Evolutionary conservation across 192 early-diverging fungal species (phyloP).

Genomic region (Coemansia sp.): DNA sequence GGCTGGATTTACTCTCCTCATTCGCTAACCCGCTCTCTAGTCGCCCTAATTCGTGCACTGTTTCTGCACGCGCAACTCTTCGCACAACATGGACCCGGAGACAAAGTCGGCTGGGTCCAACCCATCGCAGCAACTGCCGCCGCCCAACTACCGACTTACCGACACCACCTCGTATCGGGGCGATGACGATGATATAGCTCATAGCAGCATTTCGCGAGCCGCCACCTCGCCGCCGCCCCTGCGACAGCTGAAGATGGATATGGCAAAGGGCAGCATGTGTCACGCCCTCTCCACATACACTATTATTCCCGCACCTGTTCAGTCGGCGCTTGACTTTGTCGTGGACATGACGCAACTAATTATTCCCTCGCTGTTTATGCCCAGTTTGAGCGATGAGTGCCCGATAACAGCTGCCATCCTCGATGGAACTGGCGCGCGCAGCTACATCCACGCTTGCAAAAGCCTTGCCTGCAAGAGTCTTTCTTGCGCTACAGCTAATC

Average conservation of each 20-base stretch:
- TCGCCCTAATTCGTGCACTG: neutral
- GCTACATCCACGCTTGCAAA: constrained; percentile 3
- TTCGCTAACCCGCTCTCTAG: neutral
- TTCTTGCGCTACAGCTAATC: neutral
- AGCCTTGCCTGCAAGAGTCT: neutral
- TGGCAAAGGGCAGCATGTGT: neutral
- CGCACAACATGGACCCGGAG: constrained; percentile 11
- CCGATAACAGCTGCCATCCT: constrained; percentile 11
- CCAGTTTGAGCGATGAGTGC: constrained; percentile 25
- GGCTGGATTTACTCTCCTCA: constrained; percentile 1
- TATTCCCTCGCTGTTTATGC: constrained; percentile 48
- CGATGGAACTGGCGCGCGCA: constrained; percentile 7
- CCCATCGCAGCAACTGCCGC: neutral
- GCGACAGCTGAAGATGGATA: neutral
- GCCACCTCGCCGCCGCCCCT: neutral
- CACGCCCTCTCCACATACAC: neutral
- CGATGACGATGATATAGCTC: neutral
- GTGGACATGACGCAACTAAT: constrained; percentile 41
- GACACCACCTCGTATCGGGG: neutral
- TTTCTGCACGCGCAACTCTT: neutral
- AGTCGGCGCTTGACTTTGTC: constrained; percentile 38
- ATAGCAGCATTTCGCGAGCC: constrained; percentile 2
- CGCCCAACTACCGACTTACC: constrained; percentile 4
- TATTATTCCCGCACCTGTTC: constrained; percentile 25
- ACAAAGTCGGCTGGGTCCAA: constrained; percentile 8